Base-by-base conservation (phyloP, 768 basidiomycete species). In the Mycena haematopus region DNA sequence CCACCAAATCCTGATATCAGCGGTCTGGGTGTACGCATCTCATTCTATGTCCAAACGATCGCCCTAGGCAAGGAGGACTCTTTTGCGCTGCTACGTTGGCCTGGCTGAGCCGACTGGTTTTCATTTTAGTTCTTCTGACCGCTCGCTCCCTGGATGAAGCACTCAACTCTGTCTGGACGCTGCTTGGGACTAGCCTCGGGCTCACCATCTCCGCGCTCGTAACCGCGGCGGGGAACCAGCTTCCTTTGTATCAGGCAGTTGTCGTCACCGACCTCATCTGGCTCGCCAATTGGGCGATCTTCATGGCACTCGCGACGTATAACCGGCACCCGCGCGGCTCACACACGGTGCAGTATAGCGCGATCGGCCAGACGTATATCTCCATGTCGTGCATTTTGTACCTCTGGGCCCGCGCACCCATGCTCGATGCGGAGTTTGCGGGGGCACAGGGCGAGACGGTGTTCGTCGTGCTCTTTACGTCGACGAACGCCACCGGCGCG, bases 31-130 rank as follows among this genome's bases (percentile, higher is more conserved):
- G 71, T 74, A 14, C 68, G 73, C 19, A 54, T 71, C 13, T 69
- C 68, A 3, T 72, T 73, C 40, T 73, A 74, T 55, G 15, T 73
- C 19, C 73, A 74, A 47, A 70, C 62, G 17, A 65, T 72, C 27
- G 51, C 70, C 10, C 56, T 71, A 42, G 70, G 70, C 65, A 53
- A 51, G 56, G 10, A 36, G 42, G 15, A 15, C 22, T 51, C 10
- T 9, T 45, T 17, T 27, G 1, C 4, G n/a, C n/a, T 14, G 19
- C 36, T 31, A n/a, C 2, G 19, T n/a, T 2, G 10, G 22, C 27
- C 14, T 42, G 3, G 11, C 52, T 55, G 40, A 51, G 10, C 21
- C 27, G 5, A 15, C 3, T 1, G 7, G 6, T 22, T 21, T 35
- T 13, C 22, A 10, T 22, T 56, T 29, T 35, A 67, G 71, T 71